A percentile compares a stretch with the other conserved stretches of the same genome.
These are phyloP conservation scores for Papiliotrema nemorosa DNA, from an alignment of 1,284 basidiomycete species.

Conservation along the genomic window DNA sequence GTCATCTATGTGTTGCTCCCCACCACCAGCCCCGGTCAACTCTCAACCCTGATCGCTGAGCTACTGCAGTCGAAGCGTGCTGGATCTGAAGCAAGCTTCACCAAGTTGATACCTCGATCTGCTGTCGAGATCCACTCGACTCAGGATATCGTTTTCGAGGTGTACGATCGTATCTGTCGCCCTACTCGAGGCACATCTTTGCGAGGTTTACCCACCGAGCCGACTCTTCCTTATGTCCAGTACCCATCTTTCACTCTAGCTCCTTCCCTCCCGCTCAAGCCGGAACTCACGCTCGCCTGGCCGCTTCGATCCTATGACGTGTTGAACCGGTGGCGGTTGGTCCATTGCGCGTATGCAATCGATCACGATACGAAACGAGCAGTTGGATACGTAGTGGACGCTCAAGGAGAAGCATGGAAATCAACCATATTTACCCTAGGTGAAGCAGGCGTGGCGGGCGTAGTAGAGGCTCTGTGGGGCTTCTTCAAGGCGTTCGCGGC, in stretches of 20 bases:
- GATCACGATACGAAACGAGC: conserved; percentile 9
- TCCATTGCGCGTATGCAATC: conserved; percentile 29
- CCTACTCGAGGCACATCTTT: conserved; percentile 19
- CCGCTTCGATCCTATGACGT: conserved; percentile 39
- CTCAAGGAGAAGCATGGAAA: conserved; percentile 27
- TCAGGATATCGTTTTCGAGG: conserved; percentile 22
- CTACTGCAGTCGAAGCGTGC: not conserved
- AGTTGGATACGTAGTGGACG: conserved; percentile 27
- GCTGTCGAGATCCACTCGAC: not conserved
- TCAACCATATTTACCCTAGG: conserved; percentile 12
- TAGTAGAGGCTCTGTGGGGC: conserved; percentile 10
- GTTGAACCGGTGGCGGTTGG: conserved; percentile 29
- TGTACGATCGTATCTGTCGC: conserved; percentile 30
- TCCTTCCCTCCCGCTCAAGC: conserved; percentile 15
- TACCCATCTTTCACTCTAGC: conserved; percentile 38
- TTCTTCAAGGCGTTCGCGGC: conserved; percentile 51
- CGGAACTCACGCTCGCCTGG: conserved; percentile 34
- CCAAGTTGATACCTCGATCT: conserved; percentile 15
- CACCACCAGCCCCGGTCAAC: not conserved
- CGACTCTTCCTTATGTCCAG: conserved; percentile 12
- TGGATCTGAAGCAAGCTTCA: conserved; percentile 2
- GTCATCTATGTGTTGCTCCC: conserved; percentile 14
- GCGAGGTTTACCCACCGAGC: conserved; percentile 15
- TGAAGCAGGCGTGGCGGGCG: not conserved
- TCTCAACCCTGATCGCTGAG: not conserved